These are phyloP conservation scores for Aspergillus sp. DNA, from an alignment of 2,329 filamentous ascomycete genomes.

Conservation along the genomic window DNA sequence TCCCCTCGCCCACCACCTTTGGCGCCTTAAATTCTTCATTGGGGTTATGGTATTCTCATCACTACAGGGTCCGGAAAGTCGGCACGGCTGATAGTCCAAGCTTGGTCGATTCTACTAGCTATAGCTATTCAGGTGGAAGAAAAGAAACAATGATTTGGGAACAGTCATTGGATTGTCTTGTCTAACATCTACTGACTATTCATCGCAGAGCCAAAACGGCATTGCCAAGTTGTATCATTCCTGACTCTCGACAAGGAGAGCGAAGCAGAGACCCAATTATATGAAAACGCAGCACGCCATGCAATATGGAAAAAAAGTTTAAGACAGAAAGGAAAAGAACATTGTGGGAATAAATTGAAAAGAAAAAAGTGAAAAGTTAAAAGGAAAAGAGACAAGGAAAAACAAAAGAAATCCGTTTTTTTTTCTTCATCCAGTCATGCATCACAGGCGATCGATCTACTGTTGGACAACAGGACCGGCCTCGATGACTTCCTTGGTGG, in stretches of 20 bases:
- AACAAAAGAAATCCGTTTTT: neutral
- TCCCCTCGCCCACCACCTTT: too few relatives aligned
- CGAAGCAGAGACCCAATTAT: conserved; percentile 14
- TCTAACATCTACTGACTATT: conserved; percentile 9
- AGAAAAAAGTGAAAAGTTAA: conserved; percentile 14
- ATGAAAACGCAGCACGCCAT: conserved; percentile 20
- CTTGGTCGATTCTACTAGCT: too few relatives aligned
- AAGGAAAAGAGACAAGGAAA: conserved; percentile 7
- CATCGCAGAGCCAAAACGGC: conserved; percentile 9
- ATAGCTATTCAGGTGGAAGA: too few relatives aligned
- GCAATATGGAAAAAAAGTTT: conserved; percentile 15
- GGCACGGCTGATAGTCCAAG: too few relatives aligned
- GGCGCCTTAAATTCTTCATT: too few relatives aligned
- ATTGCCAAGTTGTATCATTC: conserved; percentile 12
- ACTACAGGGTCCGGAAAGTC: too few relatives aligned
- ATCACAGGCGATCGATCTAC: neutral
- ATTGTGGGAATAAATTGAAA: conserved; percentile 4
- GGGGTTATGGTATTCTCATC: too few relatives aligned
- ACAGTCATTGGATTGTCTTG: conserved; percentile 5
- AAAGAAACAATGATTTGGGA: neutral
- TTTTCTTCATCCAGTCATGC: conserved; percentile 1
- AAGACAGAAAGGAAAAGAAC: conserved; percentile 3
- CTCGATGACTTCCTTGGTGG: conserved; percentile 73
- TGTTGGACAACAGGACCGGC: conserved; percentile 40
- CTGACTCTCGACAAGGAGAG: conserved; percentile 9